A percentile compares a stretch with the other conserved stretches of the same genome.
Evolutionary conservation across 768 basidiomycete species (phyloP).

Genomic region (Dendrothele bispora): DNA sequence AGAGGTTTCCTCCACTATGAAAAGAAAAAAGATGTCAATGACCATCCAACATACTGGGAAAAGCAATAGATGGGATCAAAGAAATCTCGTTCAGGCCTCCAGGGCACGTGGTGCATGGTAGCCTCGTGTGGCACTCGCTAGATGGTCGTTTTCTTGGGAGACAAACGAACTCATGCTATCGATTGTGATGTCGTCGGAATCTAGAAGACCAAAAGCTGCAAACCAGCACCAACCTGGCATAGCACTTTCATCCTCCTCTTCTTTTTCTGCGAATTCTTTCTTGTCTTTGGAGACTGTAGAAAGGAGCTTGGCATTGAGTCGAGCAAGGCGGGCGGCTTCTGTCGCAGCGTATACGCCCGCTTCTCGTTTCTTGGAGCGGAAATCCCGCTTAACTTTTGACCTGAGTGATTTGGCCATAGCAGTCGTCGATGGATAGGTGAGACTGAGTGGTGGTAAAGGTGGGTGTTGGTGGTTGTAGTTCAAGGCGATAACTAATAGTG

Average conservation of each 20-base stretch:
- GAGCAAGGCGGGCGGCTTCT: conserved; percentile 73
- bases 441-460: conserved; percentile 12
- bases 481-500: conserved; percentile 11
- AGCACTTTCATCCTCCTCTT: conserved; percentile 30
- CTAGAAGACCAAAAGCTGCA: conserved; percentile 54
- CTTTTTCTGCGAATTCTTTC: conserved; percentile 32
- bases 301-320: conserved; percentile 67
- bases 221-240: conserved; percentile 71
- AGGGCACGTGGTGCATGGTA: conserved; percentile 18
- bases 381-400: conserved; percentile 79
- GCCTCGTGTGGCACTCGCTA: conserved; percentile 19
- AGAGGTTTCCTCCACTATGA: conserved; percentile 31
- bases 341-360: conserved; percentile 73
- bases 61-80: conserved; percentile 18
- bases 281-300: conserved; percentile 43
- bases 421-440: too few species aligned
- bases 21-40: conserved; percentile 38
- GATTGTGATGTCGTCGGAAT: conserved; percentile 55
- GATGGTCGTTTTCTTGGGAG: conserved; percentile 1
- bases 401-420: conserved; percentile 82
- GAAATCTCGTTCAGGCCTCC: too few species aligned
- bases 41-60: conserved; percentile 21
- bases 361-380: conserved; percentile 76
- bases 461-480: conserved; percentile 19
- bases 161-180: conserved; percentile 40